Conservation (phyloP, 2,329 filamentous ascomycete genomes). For the Diplodia seriata region DNA sequence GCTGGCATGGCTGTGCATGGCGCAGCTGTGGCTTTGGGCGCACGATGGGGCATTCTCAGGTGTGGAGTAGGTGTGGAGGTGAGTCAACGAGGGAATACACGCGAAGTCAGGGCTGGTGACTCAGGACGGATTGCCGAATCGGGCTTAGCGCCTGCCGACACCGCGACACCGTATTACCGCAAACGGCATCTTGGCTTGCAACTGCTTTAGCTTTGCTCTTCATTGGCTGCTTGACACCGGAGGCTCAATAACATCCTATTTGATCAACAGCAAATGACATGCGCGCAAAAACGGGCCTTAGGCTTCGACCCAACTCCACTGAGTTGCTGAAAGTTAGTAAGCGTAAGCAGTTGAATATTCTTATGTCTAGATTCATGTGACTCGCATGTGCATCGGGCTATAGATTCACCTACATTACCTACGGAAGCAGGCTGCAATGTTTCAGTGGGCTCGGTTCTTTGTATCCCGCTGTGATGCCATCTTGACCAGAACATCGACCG, state of each 20-base stretch:
- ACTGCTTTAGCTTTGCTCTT: background rate
- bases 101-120: background rate
- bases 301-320: too few relatives aligned
- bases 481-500: too few relatives aligned
- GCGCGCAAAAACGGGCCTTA: too few relatives aligned
- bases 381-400: too few relatives aligned
- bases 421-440: too few relatives aligned
- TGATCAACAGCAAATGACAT: background rate
- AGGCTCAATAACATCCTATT: background rate
- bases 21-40: background rate
- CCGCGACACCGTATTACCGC: conserved; percentile 5
- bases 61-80: background rate
- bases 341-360: too few relatives aligned
- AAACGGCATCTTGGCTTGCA: background rate
- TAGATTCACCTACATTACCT: too few relatives aligned
- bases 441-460: too few relatives aligned
- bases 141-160: background rate
- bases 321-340: too few relatives aligned
- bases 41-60: background rate
- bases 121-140: background rate
- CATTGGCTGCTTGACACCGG: background rate
- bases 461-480: too few relatives aligned
- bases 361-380: too few relatives aligned
- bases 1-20: background rate
- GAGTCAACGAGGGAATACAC: conserved; percentile 6